Evolutionary conservation across 139 green algal species (phyloP).

Genomic region (Marvania coccoides): DNA sequence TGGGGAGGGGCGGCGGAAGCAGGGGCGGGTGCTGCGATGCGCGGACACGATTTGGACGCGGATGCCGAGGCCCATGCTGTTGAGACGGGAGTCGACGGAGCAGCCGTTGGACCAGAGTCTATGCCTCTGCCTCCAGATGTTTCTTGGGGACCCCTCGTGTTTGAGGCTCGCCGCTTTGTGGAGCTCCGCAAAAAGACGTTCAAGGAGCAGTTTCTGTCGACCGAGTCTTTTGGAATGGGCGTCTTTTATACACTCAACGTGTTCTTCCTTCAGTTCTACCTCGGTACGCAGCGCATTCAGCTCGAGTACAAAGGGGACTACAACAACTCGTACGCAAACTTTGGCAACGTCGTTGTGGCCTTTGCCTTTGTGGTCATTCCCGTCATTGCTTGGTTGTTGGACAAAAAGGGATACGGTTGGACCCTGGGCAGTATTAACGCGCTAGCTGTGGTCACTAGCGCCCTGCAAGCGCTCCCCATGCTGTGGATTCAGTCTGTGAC

Average conservation of each 20-base stretch:
- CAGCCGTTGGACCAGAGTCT: slow-evolving; percentile 9
- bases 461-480: slow-evolving; percentile 37
- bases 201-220: slow-evolving; percentile 38
- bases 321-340: slow-evolving; percentile 26
- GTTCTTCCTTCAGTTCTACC: slow-evolving; percentile 47
- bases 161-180: slow-evolving; percentile 54
- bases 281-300: slow-evolving; percentile 45
- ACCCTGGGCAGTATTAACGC: slow-evolving; percentile 48
- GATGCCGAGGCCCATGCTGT: not conserved
- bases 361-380: slow-evolving; percentile 48
- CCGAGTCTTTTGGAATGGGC: slow-evolving; percentile 49
- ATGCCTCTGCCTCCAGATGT: slow-evolving; percentile 23
- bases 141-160: slow-evolving; percentile 31
- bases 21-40: not conserved
- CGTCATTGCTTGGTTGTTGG: slow-evolving; percentile 47
- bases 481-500: slow-evolving; percentile 40
- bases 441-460: slow-evolving; percentile 28
- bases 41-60: not conserved
- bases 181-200: slow-evolving; percentile 52
- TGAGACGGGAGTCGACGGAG: not conserved
- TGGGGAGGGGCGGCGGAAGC: not conserved
- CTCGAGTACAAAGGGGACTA: slow-evolving; percentile 40
- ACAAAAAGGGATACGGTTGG: slow-evolving; percentile 53
- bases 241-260: slow-evolving; percentile 59
- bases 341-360: slow-evolving; percentile 49